Percentiles rank a stretch among this genome's conserved stretches.
Conservation (phyloP, 768 basidiomycete genomes). For the Gautieria morchelliformis region DNA sequence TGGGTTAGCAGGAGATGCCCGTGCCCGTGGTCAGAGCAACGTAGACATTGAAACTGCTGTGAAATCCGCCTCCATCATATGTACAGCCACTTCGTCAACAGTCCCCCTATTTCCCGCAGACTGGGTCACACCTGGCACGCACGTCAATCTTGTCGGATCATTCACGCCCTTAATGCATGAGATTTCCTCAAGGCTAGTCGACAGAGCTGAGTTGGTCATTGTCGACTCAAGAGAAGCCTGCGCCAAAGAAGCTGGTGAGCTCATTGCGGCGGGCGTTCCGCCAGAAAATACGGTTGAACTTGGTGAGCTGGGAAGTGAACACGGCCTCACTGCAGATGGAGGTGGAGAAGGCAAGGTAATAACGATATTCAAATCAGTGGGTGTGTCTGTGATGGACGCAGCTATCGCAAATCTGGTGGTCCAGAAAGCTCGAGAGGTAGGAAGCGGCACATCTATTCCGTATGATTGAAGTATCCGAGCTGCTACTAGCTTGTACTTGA, state of each 20-base stretch:
- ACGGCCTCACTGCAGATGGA: background rate
- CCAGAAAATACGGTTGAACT: slow-evolving; percentile 49
- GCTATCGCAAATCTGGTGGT: slow-evolving; percentile 68
- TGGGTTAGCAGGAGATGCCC: slow-evolving; percentile 1
- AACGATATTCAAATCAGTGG: slow-evolving; percentile 84
- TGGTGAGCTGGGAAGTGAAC: slow-evolving; percentile 38
- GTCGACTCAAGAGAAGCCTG: slow-evolving; percentile 53
- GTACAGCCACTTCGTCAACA: slow-evolving; percentile 65
- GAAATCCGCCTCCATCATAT: slow-evolving; percentile 52
- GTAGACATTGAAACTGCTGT: slow-evolving; percentile 21
- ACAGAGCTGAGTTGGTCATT: slow-evolving; percentile 43
- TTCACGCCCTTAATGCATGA: slow-evolving; percentile 79
- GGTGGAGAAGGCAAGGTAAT: slow-evolving; percentile 19
- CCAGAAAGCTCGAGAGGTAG: slow-evolving; percentile 43
- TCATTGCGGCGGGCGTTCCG: slow-evolving; percentile 45
- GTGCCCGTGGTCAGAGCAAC: background rate
- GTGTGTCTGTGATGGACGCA: slow-evolving; percentile 80
- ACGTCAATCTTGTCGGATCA: slow-evolving; percentile 72
- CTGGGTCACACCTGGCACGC: slow-evolving; percentile 53
- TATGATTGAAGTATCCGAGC: background rate
- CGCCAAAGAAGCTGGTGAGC: slow-evolving; percentile 66
- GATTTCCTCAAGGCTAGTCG: slow-evolving; percentile 48
- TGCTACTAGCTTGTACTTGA: too few species aligned
- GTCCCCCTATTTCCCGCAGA: slow-evolving; percentile 58
- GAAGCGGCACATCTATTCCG: slow-evolving; percentile 8